phyloP scores from a whole-genome alignment of 2,329 filamentous ascomycete genomes.

The Aaosphaeria arxii region DNA sequence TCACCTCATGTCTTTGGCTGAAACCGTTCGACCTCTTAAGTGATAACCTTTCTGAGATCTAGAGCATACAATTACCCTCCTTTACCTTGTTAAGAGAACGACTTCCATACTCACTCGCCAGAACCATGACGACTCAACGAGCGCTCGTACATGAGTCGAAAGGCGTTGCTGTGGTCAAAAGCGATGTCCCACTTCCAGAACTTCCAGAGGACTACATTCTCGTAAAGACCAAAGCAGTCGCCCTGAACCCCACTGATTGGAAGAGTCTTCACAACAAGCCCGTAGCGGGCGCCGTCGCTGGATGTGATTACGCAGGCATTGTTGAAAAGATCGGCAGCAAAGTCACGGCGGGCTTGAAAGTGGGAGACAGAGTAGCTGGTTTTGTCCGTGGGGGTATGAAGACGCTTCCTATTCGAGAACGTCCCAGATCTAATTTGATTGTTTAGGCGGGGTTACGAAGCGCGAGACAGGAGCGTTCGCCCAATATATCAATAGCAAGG shows the following conservation, averaged over 20 bases:
- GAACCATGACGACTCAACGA: conserved; percentile 28
- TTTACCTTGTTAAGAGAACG: too few relatives aligned
- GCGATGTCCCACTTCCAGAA: conserved; percentile 24
- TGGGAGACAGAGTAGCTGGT: conserved; percentile 53
- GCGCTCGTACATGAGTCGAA: conserved; percentile 27
- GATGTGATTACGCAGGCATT: conserved; percentile 55
- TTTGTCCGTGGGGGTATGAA: conserved; percentile 48
- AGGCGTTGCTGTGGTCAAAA: conserved; percentile 18
- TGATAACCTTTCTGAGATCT: too few relatives aligned
- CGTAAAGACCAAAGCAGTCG: conserved; percentile 52
- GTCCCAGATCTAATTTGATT: conserved; percentile 14
- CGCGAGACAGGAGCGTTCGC: conserved; percentile 54
- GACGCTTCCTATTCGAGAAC: conserved; percentile 1
- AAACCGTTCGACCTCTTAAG: too few relatives aligned
- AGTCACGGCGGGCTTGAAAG: conserved; percentile 47
- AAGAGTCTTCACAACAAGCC: conserved; percentile 30
- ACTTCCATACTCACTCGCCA: too few relatives aligned
- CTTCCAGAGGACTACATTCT: conserved; percentile 45
- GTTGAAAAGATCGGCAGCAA: conserved; percentile 51
- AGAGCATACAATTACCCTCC: too few relatives aligned
- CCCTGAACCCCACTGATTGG: conserved; percentile 58
- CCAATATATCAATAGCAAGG: conserved; percentile 53
- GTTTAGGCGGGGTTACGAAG: conserved; percentile 9
- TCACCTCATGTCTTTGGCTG: too few relatives aligned
- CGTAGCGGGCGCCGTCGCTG: conserved; percentile 45